Base-by-base conservation (phyloP, 306 rosid genomes). In the Acacia crassicarpa region DNA sequence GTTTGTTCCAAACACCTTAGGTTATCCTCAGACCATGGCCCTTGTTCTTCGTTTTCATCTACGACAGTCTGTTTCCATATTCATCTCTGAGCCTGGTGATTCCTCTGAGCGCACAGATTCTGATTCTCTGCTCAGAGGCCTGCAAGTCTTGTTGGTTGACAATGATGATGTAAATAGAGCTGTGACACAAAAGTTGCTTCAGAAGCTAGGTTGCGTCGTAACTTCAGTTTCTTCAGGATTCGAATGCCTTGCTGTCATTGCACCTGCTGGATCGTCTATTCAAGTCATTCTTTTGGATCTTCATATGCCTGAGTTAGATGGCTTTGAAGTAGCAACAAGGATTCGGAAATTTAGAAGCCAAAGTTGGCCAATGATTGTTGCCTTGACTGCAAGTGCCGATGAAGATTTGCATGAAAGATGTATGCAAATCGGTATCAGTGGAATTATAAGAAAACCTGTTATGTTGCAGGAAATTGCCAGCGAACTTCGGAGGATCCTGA, bases 131-230 rank as follows among this genome's bases (percentile, higher is more conserved):
- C 86, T 94, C 82, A 72, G 85, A 67, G 93, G 93, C 46, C 85
- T 94, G 82, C 94, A 87, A 77, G 94, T 94, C 43, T 68, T 92
- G 66, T 76, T 92, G 82, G 95, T 87, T 1, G 98, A 94, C 65
- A 87, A 71, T 8, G 93, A 92, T 19, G 86, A 87, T 33, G 81
- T 90, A 83, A 92, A 94, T 86, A 85, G 97, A 77, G 92, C 87
- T 10, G 98, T 94, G 75, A 94, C 93, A 0, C 86, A 82, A 44
- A 92, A 56, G 67, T 80, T 91, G 86, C 97, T 94, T 14, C 89
- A 87, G 82, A 94, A 92, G 84, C 85, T 94, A 45, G 98, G 97
- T 3, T 94, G 97, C 83, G 54, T 20, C 9, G 98, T 94, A 3
- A 92, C 91, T 5, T 79, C 92, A 2, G 92, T 91, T 76, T 85